Base-by-base conservation (phyloP, 441 rosid species). In the Hura crepitans region DNA sequence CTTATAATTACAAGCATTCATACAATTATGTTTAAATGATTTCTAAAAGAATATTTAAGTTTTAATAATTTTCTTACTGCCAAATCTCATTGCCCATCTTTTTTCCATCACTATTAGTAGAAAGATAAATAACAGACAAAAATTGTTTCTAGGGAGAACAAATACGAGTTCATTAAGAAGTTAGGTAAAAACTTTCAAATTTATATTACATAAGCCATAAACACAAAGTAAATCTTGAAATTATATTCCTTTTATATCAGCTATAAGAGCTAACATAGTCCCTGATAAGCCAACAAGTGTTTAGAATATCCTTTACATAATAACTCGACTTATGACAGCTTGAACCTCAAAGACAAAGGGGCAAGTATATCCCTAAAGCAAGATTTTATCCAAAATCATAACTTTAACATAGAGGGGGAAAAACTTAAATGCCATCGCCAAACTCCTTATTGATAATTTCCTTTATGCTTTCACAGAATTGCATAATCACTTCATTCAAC, bases 401-500 rank as follows among this genome's bases (percentile, higher is more conserved):
- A 62, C 20, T 22, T 62, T 7, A 18, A 31, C 23, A n/a, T 9
- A 22, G 22, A 46, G 54, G 51, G 1, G 10, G 57, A 6, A 67
- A 73, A n/a, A 76, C 97, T 82, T 69, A 89, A 96, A 89, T 88
- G 87, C 97, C 98, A 76, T 94, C 98, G 28, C 97, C 98, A 62
- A 88, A 91, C 70, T 94, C 97, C 80, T 94, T 97, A 58, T 94
- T 94, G 71, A 94, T 82, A 69, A 94, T 91, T 60, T 91, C 97
- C 86, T 94, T 91, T 65, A 93, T 88, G 80, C 97, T 94, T 81
- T 94, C 97, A 64, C 96, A 97, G 45, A 86, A 94, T 81, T 94
- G 98, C 98, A 93, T 93, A 69, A 89, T 88, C 6, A 96, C 98
- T 74, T 94, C 97, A 79, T 91, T 87, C 80, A 91, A 84, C 89